Base-by-base conservation (phyloP, 352 stramenopile genomes). In the Blastocystis sp. region DNA sequence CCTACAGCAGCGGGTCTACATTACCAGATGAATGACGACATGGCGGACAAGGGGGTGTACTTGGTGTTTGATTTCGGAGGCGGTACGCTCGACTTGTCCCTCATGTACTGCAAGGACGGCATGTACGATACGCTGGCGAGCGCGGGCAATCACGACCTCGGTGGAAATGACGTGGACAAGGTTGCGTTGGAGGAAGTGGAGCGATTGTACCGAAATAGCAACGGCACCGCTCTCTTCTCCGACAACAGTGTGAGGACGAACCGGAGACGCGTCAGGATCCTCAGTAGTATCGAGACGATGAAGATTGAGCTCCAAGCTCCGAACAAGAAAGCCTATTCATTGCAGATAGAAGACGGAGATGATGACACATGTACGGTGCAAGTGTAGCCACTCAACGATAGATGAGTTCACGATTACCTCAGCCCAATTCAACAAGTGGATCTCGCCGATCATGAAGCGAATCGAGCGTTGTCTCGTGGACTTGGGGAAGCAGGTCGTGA, bases 111-210 rank as follows among this genome's bases (percentile, higher is more conserved):
- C 37, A 29, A 69, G 24, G 24, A 67, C 31, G 59, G 59, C 35
- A 35, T 35, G 59, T 82, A 31, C 51, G 92, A 93, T 19, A 92
- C 97, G 19, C 90, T 91, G 45, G 93, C 94, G 0, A 97, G 94
- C 19, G 93, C 91, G 39, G 94, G 94, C 41, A 94, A 96, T 90
- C 96, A 94, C 16, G 94, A 96, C 90, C 91, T 97, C 50, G 95
- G 95, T 85, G 95, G 95, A 80, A 93, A 97, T 89, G 95, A 95
- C 90, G 94, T 95, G 69, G 93, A 95, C 91, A 67, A 37, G 1
- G 66, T 39, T 1, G 0, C 61, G 3, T 24, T 61, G 10, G 16
- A 39, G 16, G 59, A 45, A 3, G 19, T 59, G 16, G 41, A 78
- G 33, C 12, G 12, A 1, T 10, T 0, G n/a, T 74, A 74, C 63